Conservation (phyloP, 495 filamentous ascomycete species). For the Podospora tetraspora region DNA sequence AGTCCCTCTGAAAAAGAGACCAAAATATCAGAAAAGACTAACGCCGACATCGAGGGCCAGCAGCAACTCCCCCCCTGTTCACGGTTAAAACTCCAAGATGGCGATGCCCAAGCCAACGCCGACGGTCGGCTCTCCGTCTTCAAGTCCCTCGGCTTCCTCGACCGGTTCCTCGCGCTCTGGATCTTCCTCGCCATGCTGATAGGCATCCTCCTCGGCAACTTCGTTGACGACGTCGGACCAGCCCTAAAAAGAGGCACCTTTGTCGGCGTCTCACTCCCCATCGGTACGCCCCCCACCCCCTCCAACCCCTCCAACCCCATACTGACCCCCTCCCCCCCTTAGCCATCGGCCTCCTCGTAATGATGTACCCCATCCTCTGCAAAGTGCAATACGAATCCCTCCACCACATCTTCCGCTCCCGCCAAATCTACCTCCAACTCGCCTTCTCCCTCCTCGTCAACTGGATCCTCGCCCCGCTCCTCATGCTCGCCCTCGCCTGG, state of each 20-base stretch:
- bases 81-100: background rate
- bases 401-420: constrained; percentile 58
- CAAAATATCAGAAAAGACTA: background rate
- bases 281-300: constrained; percentile 47
- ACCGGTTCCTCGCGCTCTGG: constrained; percentile 77
- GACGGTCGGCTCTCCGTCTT: constrained; percentile 33
- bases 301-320: background rate
- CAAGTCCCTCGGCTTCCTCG: constrained; percentile 58
- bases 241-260: constrained; percentile 68
- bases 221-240: constrained; percentile 56
- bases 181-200: constrained; percentile 80
- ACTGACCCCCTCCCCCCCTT: background rate
- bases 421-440: constrained; percentile 72
- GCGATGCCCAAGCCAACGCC: background rate
- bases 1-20: background rate
- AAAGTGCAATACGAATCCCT: constrained; percentile 83
- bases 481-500: constrained; percentile 85
- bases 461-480: constrained; percentile 82
- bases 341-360: constrained; percentile 79
- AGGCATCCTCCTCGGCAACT: constrained; percentile 76
- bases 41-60: background rate
- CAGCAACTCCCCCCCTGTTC: background rate
- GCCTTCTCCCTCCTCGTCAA: constrained; percentile 74
- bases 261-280: constrained; percentile 68
- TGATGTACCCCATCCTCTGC: constrained; percentile 96